phyloP scores from a whole-genome alignment of 2,329 filamentous ascomycete genomes.

The Alternaria viburni region DNA sequence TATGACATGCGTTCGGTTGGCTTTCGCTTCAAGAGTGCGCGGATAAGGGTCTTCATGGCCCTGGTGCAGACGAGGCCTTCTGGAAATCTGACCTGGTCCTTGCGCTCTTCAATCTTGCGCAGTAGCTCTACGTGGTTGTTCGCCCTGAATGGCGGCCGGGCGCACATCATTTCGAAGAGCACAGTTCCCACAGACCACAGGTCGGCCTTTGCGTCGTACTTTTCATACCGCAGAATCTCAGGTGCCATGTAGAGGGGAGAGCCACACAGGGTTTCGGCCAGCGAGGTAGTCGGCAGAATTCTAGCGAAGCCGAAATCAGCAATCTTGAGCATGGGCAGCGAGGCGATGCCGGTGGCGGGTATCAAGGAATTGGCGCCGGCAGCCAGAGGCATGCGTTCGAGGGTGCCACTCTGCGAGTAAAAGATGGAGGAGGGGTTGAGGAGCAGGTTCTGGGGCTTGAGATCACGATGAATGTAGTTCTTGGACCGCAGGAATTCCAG shows the following conservation, averaged over 20 bases:
- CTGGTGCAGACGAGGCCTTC: slow-evolving; percentile 73
- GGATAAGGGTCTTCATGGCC: slow-evolving; percentile 81
- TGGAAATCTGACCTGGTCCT: slow-evolving; percentile 85
- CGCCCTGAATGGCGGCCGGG: slow-evolving; percentile 87
- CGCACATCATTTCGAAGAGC: slow-evolving; percentile 91
- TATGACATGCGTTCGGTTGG: slow-evolving; percentile 87
- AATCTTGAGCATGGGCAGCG: slow-evolving; percentile 94
- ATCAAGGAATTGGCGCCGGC: slow-evolving; percentile 81
- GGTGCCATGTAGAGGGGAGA: slow-evolving; percentile 99
- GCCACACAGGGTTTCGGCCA: slow-evolving; percentile 95
- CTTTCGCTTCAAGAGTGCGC: slow-evolving; percentile 80
- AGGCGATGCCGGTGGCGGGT: slow-evolving; percentile 79
- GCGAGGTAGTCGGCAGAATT: slow-evolving; percentile 84
- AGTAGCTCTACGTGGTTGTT: slow-evolving; percentile 94
- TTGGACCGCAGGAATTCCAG: slow-evolving; percentile 83
- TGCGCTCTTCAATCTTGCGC: slow-evolving; percentile 85
- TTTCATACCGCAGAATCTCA: slow-evolving; percentile 95
- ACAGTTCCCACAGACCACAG: slow-evolving; percentile 98
- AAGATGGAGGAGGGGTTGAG: slow-evolving; percentile 79
- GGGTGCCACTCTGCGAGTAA: slow-evolving; percentile 60
- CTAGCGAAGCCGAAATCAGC: slow-evolving; percentile 99
- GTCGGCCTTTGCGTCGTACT: slow-evolving; percentile 96
- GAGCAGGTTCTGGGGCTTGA: slow-evolving; percentile 96
- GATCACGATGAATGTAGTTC: slow-evolving; percentile 93
- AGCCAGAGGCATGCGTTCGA: slow-evolving; percentile 71